These are phyloP conservation scores for Zymoseptoria tritici DNA, from an alignment of 2,329 filamentous ascomycete genomes.

Conservation along the genomic window DNA sequence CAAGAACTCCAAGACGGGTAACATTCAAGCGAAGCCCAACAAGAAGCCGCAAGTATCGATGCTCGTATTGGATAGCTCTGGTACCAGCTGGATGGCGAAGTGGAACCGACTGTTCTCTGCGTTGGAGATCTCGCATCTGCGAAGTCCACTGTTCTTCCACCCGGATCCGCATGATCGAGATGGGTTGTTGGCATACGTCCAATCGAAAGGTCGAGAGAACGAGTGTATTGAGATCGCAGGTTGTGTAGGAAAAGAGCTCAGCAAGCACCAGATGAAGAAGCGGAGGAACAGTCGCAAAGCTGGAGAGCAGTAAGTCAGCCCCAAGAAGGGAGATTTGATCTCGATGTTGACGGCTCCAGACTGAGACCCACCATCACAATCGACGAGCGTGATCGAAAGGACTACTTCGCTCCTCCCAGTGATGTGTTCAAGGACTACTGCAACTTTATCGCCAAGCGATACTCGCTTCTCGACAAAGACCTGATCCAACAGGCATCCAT, in stretches of 20 bases:
- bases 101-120: slow-evolving; percentile 65
- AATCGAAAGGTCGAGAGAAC: slow-evolving; percentile 50
- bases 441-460: slow-evolving; percentile 32
- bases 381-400: slow-evolving; percentile 41
- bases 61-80: slow-evolving; percentile 60
- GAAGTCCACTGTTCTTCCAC: slow-evolving; percentile 79
- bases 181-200: slow-evolving; percentile 61
- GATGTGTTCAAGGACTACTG: slow-evolving; percentile 38
- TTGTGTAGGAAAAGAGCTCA: slow-evolving; percentile 71
- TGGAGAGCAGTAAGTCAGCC: slow-evolving; percentile 10
- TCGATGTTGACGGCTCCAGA: background rate
- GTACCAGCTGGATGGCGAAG: slow-evolving; percentile 57
- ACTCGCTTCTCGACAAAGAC: slow-evolving; percentile 41
- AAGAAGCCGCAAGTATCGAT: slow-evolving; percentile 35
- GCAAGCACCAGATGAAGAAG: slow-evolving; percentile 69
- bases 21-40: slow-evolving; percentile 19
- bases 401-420: slow-evolving; percentile 38
- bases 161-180: slow-evolving; percentile 69
- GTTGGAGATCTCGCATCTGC: slow-evolving; percentile 62
- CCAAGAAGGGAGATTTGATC: background rate
- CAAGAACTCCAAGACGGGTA: slow-evolving; percentile 44
- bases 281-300: slow-evolving; percentile 32
- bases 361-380: slow-evolving; percentile 30
- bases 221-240: slow-evolving; percentile 65
- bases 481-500: slow-evolving; percentile 56